phyloP scores from a whole-genome alignment of 179 eudicot species.

The Drosera spatulata region DNA sequence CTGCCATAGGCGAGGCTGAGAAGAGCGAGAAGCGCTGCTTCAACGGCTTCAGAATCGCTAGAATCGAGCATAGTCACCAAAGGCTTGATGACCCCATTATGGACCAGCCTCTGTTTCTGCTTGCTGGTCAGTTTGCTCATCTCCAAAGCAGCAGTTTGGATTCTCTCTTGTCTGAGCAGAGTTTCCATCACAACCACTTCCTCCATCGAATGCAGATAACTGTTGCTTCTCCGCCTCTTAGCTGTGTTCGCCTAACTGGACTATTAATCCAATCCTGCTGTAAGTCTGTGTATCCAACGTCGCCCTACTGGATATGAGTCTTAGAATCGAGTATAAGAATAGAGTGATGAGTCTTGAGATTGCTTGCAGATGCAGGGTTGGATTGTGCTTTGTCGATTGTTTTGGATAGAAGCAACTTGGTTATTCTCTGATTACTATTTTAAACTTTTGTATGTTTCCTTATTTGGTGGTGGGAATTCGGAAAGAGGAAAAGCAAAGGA shows the following conservation, averaged over 20 bases:
- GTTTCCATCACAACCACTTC: slow-evolving; percentile 28
- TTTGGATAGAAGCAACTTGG: slow-evolving; percentile 54
- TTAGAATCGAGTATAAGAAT: neutral
- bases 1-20: slow-evolving; percentile 19
- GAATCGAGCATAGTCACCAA: slow-evolving; percentile 38
- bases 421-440: slow-evolving; percentile 20
- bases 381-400: slow-evolving; percentile 21
- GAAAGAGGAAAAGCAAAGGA: neutral
- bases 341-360: slow-evolving; percentile 15
- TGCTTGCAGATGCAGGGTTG: slow-evolving; percentile 25
- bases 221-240: neutral
- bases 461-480: neutral
- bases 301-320: neutral
- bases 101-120: slow-evolving; percentile 39
- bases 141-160: slow-evolving; percentile 37
- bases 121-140: slow-evolving; percentile 29
- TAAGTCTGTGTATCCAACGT: too few relatives aligned
- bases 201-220: slow-evolving; percentile 18
- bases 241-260: neutral
- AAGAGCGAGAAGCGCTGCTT: slow-evolving; percentile 56
- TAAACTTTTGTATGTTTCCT: slow-evolving; percentile 4
- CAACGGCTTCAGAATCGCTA: slow-evolving; percentile 29
- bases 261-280: neutral
- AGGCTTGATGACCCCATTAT: slow-evolving; percentile 29
- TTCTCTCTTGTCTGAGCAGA: slow-evolving; percentile 24